Evolutionary conservation across 768 basidiomycete genomes (phyloP).

Genomic region (Boletus rubropictus): DNA sequence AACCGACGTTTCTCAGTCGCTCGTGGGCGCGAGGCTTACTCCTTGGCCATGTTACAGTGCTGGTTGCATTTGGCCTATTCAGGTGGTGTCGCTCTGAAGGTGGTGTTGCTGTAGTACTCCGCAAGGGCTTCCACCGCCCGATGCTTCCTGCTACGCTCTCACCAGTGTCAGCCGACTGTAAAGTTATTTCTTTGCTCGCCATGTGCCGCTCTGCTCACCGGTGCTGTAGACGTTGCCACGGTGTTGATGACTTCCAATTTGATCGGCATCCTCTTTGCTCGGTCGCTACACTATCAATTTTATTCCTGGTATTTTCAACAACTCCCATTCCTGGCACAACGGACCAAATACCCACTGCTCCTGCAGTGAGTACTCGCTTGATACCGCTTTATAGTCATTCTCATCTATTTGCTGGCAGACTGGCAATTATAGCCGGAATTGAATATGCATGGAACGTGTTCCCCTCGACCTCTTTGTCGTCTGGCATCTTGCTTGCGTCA

Average conservation of each 20-base stretch:
- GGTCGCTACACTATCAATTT: conserved; percentile 97
- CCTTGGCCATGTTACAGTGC: conserved; percentile 51
- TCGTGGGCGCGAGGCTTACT: conserved; percentile 60
- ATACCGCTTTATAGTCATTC: conserved; percentile 1
- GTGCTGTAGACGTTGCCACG: conserved; percentile 62
- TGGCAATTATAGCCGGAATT: conserved; percentile 52
- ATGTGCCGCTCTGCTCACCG: conserved; percentile 11
- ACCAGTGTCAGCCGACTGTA: conserved; percentile 59
- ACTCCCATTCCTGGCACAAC: conserved; percentile 77
- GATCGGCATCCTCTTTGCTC: conserved; percentile 85
- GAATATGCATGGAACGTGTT: conserved; percentile 89
- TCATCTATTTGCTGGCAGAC: conserved; percentile 35
- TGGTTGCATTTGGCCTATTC: conserved; percentile 62
- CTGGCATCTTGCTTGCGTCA: conserved; percentile 45
- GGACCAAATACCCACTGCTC: conserved; percentile 55
- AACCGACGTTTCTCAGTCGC: conserved; percentile 66
- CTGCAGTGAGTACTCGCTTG: conserved; percentile 47
- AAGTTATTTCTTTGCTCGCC: conserved; percentile 23
- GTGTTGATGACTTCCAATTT: conserved; percentile 88
- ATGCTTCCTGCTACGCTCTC: conserved; percentile 40
- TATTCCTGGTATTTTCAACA: conserved; percentile 97
- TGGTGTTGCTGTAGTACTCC: conserved; percentile 52
- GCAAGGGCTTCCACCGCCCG: conserved; percentile 49
- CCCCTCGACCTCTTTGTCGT: conserved; percentile 71
- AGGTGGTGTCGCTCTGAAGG: conserved; percentile 77